These are phyloP conservation scores for Populus alba DNA, from an alignment of 345 rosid species.

Conservation along the genomic window DNA sequence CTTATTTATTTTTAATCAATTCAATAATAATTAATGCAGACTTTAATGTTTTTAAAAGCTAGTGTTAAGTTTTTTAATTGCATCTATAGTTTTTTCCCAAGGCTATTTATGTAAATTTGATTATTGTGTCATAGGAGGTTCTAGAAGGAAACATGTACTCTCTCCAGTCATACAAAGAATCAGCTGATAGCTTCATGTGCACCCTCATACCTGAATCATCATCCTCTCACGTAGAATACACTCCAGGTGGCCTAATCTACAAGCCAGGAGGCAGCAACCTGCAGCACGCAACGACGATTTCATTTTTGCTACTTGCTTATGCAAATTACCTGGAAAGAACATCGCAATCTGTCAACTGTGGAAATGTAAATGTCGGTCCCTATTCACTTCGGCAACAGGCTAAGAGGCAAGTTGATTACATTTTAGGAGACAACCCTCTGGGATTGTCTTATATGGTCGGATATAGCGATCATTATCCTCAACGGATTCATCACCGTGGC, in stretches of 20 bases:
- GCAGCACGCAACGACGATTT: constrained; percentile 83
- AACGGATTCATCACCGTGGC: constrained; percentile 86
- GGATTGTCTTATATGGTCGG: constrained; percentile 94
- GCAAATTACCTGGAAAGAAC: constrained; percentile 69
- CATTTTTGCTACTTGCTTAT: constrained; percentile 82
- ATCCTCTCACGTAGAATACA: constrained; percentile 64
- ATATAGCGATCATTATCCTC: constrained; percentile 65
- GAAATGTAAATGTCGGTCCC: constrained; percentile 47
- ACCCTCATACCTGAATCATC: constrained; percentile 70
- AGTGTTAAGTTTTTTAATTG: no score
- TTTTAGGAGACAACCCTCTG: constrained; percentile 82
- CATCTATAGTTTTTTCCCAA: no score
- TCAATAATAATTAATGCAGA: no score
- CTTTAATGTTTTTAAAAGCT: no score
- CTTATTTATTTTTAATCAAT: no score
- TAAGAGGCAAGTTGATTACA: constrained; percentile 83
- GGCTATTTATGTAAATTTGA: background rate
- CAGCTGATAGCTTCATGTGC: constrained; percentile 97
- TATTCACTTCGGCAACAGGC: constrained; percentile 66
- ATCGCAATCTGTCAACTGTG: constrained; percentile 64
- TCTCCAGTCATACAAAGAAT: constrained; percentile 74
- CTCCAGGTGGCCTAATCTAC: constrained; percentile 90
- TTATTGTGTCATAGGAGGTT: constrained; percentile 50
- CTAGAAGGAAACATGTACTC: constrained; percentile 56
- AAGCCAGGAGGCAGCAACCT: constrained; percentile 96